These are phyloP conservation scores for Cladophialophora psammophila DNA, from an alignment of 2,329 filamentous ascomycete genomes.

Conservation along the genomic window DNA sequence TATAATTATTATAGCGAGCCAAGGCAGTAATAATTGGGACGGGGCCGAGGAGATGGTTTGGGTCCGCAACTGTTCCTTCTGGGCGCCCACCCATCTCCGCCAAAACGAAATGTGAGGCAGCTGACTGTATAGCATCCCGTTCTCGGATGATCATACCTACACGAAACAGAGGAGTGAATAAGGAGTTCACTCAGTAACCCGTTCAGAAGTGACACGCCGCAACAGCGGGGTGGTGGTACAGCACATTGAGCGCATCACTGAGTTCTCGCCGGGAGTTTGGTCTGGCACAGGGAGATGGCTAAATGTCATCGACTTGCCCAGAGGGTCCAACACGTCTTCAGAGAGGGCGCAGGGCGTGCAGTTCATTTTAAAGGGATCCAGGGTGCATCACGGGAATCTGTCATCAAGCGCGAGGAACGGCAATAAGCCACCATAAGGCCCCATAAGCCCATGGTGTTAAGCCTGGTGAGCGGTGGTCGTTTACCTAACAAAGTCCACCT, in stretches of 20 bases:
- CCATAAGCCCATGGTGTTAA: not conserved
- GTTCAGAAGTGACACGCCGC: not conserved
- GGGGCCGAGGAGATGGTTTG: not conserved
- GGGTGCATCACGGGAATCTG: not conserved
- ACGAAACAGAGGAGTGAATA: not conserved
- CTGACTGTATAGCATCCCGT: not conserved
- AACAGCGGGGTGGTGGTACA: not conserved
- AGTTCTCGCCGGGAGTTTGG: not conserved
- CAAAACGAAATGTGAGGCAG: not conserved
- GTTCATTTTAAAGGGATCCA: not conserved
- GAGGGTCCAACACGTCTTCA: not conserved
- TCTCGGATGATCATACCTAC: not conserved
- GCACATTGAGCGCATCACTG: not conserved
- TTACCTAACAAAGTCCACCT: not conserved
- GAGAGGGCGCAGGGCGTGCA: not conserved
- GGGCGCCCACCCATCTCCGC: not conserved
- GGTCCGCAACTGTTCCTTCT: not conserved
- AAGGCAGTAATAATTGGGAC: not conserved
- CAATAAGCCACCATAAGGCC: not conserved
- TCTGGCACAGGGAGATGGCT: not conserved
- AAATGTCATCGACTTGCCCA: not conserved
- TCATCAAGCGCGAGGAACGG: not conserved
- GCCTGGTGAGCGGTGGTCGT: not conserved
- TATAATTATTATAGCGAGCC: not conserved
- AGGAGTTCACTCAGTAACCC: not conserved